phyloP scores from a whole-genome alignment of 257 asterid genomes.

The Lavandula angustifolia region DNA sequence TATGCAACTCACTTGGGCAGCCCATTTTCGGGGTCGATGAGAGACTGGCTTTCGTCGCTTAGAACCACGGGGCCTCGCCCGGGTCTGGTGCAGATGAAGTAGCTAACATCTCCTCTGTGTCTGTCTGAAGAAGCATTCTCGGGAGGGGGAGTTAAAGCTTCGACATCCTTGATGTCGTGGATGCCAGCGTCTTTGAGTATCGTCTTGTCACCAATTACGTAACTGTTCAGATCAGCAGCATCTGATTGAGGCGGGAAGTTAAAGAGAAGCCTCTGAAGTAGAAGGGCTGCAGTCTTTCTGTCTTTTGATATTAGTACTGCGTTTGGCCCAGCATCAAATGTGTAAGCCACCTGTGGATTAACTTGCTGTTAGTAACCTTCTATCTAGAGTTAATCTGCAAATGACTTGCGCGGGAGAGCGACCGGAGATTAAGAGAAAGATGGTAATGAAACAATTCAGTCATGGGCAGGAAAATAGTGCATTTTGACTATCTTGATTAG shows the following conservation, averaged over 20 bases:
- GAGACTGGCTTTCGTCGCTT: slow-evolving; percentile 68
- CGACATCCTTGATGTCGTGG: slow-evolving; percentile 65
- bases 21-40: slow-evolving; percentile 71
- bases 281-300: slow-evolving; percentile 69
- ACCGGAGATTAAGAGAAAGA: slow-evolving; percentile 11
- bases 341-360: slow-evolving; percentile 74
- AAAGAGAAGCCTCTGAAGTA: slow-evolving; percentile 77
- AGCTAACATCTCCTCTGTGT: slow-evolving; percentile 77
- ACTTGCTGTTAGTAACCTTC: slow-evolving; percentile 22
- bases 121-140: slow-evolving; percentile 57
- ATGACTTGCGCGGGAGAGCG: neutral
- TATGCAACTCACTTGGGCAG: slow-evolving; percentile 62
- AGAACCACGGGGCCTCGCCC: slow-evolving; percentile 79
- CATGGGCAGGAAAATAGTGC: neutral
- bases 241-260: slow-evolving; percentile 80
- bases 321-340: slow-evolving; percentile 97
- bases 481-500: slow-evolving; percentile 23
- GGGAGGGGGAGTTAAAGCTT: slow-evolving; percentile 75
- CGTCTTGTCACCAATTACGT: slow-evolving; percentile 85
- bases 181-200: slow-evolving; percentile 84
- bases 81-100: slow-evolving; percentile 70
- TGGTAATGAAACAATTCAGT: neutral
- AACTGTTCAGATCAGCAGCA: slow-evolving; percentile 60
- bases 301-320: slow-evolving; percentile 86
- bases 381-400: slow-evolving; percentile 1